These are phyloP conservation scores for Jatropha curcas DNA, from an alignment of 345 rosid genomes.

Conservation along the genomic window DNA sequence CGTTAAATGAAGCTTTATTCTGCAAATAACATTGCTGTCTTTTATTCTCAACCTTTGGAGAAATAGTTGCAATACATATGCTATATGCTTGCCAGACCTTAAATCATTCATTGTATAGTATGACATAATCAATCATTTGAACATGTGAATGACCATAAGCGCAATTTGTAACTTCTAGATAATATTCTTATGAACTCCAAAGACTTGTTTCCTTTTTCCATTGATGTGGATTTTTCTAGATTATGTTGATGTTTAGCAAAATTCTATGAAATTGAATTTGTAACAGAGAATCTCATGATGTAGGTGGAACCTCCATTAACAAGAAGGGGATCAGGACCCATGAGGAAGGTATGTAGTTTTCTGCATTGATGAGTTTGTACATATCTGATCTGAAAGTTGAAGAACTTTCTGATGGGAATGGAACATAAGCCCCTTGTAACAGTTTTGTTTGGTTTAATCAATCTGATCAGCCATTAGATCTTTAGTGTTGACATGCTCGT, in stretches of 20 bases:
- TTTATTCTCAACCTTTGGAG: background rate
- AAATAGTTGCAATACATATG: background rate
- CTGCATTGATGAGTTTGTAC: background rate
- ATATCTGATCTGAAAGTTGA: background rate
- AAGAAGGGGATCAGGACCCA: slow-evolving; percentile 70
- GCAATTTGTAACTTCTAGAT: background rate
- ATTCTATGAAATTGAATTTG: background rate
- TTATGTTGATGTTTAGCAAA: background rate
- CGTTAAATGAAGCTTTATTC: background rate
- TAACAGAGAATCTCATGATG: slow-evolving; percentile 13
- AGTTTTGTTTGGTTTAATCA: background rate
- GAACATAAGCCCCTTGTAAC: background rate
- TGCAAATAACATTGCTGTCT: background rate
- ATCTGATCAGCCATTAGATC: background rate
- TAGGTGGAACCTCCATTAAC: slow-evolving; percentile 56
- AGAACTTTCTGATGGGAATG: background rate
- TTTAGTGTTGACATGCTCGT: slow-evolving; percentile 8
- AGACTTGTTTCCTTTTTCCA: background rate
- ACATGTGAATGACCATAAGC: background rate
- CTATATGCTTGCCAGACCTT: background rate
- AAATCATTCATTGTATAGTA: background rate
- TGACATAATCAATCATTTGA: background rate
- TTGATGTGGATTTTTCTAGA: slow-evolving; percentile 5
- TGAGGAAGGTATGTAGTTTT: slow-evolving; percentile 63
- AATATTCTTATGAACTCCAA: background rate